Evolutionary conservation across 2,329 filamentous ascomycete genomes (phyloP).

Genomic region (Phyllosticta citriasiana): DNA sequence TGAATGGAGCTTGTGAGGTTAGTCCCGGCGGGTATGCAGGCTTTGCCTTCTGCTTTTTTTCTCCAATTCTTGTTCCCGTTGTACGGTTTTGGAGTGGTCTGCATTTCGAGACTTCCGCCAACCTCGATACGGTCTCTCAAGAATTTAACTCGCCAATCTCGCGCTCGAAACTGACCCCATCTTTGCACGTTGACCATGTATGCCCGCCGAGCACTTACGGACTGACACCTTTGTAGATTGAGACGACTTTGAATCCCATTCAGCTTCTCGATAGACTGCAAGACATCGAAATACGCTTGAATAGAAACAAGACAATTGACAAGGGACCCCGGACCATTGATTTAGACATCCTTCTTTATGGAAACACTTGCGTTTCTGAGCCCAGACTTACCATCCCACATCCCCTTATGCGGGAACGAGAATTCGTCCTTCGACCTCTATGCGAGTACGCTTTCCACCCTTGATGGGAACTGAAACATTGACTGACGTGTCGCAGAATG

Average conservation of each 20-base stretch:
- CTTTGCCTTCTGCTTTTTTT: constrained; percentile 12
- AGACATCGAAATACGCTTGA: constrained; percentile 68
- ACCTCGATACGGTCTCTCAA: background rate
- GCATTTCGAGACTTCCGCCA: background rate
- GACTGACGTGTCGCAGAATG: constrained; percentile 13
- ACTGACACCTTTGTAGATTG: constrained; percentile 48
- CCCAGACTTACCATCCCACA: constrained; percentile 79
- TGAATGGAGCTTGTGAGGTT: constrained; percentile 91
- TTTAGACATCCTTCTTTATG: constrained; percentile 82
- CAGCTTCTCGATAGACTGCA: constrained; percentile 73
- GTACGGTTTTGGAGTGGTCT: background rate
- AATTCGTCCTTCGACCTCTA: constrained; percentile 85
- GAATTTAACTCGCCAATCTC: no score
- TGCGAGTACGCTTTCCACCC: constrained; percentile 50
- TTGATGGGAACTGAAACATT: background rate
- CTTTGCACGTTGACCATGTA: background rate
- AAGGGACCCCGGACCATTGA: constrained; percentile 95
- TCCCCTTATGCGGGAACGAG: constrained; percentile 72
- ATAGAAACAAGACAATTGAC: constrained; percentile 73
- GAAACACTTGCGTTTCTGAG: constrained; percentile 52
- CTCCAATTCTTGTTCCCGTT: background rate
- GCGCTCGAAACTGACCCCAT: background rate
- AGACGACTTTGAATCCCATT: constrained; percentile 66
- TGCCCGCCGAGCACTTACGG: background rate
- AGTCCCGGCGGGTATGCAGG: constrained; percentile 18